A percentile compares a stretch with the other conserved stretches of the same genome.
Conservation (phyloP, 805 yeast genomes). For the Clavispora vitiphila region DNA sequence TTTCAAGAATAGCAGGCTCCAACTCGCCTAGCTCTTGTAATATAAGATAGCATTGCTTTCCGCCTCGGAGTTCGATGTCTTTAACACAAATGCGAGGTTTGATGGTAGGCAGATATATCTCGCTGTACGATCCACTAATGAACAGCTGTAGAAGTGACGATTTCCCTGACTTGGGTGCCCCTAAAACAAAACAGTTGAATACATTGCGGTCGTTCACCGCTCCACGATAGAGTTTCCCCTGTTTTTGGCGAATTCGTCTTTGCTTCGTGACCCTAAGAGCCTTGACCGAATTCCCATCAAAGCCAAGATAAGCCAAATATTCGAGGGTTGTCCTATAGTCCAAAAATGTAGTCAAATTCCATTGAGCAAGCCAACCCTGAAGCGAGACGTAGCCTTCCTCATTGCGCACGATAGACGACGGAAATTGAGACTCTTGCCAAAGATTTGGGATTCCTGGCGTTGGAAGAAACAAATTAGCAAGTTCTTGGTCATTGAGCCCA, state of each 20-base stretch:
- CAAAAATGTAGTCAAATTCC: constrained; percentile 93
- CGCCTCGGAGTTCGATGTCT: constrained; percentile 89
- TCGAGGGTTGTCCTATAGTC: constrained; percentile 82
- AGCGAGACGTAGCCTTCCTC: constrained; percentile 85
- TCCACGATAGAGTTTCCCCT: constrained; percentile 59
- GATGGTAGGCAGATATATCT: constrained; percentile 73
- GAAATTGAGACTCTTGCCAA: constrained; percentile 85
- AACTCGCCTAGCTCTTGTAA: constrained; percentile 86
- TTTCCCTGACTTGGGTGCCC: constrained; percentile 84
- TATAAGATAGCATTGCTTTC: constrained; percentile 90
- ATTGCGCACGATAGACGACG: constrained; percentile 81
- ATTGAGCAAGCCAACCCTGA: constrained; percentile 98
- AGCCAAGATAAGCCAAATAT: constrained; percentile 86
- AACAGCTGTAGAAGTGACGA: constrained; percentile 80
- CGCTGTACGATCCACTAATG: constrained; percentile 66
- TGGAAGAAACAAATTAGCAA: constrained; percentile 66
- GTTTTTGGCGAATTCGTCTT: constrained; percentile 63
- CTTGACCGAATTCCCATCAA: constrained; percentile 43
- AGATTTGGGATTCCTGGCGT: constrained; percentile 89
- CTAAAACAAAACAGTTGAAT: constrained; percentile 83
- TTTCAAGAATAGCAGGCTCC: constrained; percentile 76
- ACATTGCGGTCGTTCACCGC: constrained; percentile 80
- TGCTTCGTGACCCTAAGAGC: constrained; percentile 79
- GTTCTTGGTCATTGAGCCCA: constrained; percentile 74
- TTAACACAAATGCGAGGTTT: constrained; percentile 81